Evolutionary conservation across 1,284 basidiomycete species (phyloP).

Genomic region (Ceratobasidium sp.): DNA sequence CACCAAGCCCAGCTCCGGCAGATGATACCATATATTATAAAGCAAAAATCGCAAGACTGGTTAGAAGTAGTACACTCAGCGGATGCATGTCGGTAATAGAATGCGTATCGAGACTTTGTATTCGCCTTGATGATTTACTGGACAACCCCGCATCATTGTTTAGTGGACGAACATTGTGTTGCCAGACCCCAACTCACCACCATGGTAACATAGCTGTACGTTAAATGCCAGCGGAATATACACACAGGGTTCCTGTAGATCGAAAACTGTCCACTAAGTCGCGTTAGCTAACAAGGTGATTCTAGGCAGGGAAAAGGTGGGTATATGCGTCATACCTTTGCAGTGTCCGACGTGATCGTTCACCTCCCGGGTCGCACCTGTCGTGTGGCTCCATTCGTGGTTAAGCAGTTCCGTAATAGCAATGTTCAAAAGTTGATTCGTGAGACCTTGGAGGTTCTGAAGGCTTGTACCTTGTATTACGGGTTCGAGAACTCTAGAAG

Average conservation of each 20-base stretch:
- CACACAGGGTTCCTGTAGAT: slow-evolving; percentile 39
- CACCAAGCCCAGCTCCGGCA: slow-evolving; percentile 27
- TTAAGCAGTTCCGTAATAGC: slow-evolving; percentile 47
- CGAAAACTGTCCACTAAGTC: too few species aligned
- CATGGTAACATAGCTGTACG: too few species aligned
- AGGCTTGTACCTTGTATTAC: neutral
- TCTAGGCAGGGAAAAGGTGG: slow-evolving; percentile 48
- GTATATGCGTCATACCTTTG: slow-evolving; percentile 16
- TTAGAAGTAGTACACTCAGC: too few species aligned
- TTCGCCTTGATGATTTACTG: too few species aligned
- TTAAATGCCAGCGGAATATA: slow-evolving; percentile 39
- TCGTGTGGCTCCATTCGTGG: slow-evolving; percentile 46
- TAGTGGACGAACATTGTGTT: too few species aligned
- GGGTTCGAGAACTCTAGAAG: slow-evolving; percentile 48
- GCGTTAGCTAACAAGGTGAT: too few species aligned
- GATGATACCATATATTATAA: slow-evolving; percentile 37
- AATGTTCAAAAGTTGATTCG: slow-evolving; percentile 50
- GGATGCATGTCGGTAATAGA: too few species aligned
- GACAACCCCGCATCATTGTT: too few species aligned
- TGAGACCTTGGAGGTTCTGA: slow-evolving; percentile 50
- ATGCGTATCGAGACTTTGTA: too few species aligned
- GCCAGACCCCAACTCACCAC: too few species aligned
- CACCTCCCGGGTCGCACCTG: slow-evolving; percentile 47
- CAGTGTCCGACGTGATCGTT: neutral
- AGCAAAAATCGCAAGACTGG: slow-evolving; percentile 35